Conservation (phyloP, 345 rosid species). For the Lumnitzera littorea region DNA sequence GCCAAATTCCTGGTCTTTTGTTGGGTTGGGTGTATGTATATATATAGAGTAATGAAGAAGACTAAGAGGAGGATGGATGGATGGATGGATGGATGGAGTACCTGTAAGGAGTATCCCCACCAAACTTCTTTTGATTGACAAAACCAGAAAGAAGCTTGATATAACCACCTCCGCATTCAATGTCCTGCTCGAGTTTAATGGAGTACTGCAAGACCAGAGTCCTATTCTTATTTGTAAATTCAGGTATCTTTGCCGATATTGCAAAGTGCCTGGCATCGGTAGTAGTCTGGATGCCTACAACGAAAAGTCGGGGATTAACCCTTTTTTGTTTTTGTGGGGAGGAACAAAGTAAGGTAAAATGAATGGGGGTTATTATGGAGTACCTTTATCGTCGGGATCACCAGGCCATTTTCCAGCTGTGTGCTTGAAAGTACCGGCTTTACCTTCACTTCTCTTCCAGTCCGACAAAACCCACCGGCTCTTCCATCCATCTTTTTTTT, state of each 20-base stretch:
- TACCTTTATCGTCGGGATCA: conserved; percentile 33
- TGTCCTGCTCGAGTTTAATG: conserved; percentile 46
- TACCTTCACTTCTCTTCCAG: conserved; percentile 32
- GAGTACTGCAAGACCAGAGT: conserved; percentile 51
- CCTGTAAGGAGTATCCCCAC: conserved; percentile 11
- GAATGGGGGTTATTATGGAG: no score
- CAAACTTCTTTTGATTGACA: conserved; percentile 35
- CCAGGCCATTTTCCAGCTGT: conserved; percentile 32
- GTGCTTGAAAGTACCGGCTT: conserved; percentile 30
- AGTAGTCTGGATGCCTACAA: no score
- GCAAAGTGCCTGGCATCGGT: conserved; percentile 18
- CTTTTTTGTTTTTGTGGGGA: no score
- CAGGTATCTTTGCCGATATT: conserved; percentile 47
- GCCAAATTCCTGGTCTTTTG: no score
- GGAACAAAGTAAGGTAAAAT: no score
- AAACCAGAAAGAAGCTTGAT: conserved; percentile 40
- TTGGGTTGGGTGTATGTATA: no score
- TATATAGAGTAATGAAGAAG: no score
- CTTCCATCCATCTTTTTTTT: conserved; percentile 33
- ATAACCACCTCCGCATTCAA: conserved; percentile 51
- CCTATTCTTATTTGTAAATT: conserved; percentile 41
- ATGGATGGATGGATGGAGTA: no score
- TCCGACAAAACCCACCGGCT: conserved; percentile 36
- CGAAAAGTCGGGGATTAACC: no score
- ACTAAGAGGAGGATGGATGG: no score